A percentile compares a stretch with the other conserved stretches of the same genome.
These are phyloP conservation scores for Candida awuae DNA, from an alignment of 805 yeast genomes.

Conservation along the genomic window DNA sequence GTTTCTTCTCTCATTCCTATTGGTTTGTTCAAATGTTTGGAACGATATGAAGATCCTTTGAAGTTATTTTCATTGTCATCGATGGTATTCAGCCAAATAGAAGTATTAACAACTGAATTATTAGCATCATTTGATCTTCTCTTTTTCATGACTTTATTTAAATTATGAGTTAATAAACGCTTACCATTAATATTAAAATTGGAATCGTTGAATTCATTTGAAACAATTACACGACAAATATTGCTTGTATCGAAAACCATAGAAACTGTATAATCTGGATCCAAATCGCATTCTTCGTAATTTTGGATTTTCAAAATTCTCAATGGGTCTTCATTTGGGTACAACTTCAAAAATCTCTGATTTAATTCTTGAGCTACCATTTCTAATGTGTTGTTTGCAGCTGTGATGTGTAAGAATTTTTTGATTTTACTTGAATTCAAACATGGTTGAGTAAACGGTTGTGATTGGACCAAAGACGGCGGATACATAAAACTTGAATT, in stretches of 20 bases:
- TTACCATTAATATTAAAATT: conserved; percentile 13
- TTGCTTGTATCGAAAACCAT: conserved; percentile 53
- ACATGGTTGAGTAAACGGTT: background rate
- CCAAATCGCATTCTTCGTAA: conserved; percentile 60
- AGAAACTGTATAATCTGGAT: conserved; percentile 61
- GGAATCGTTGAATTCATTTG: conserved; percentile 28
- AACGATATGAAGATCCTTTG: background rate
- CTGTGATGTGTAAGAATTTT: conserved; percentile 60
- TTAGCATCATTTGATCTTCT: conserved; percentile 22
- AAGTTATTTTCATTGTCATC: background rate
- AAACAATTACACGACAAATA: conserved; percentile 38
- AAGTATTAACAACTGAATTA: conserved; percentile 4
- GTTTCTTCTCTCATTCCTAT: conserved; percentile 5
- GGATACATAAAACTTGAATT: conserved; percentile 7
- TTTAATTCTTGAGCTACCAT: conserved; percentile 47
- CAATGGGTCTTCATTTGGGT: conserved; percentile 53
- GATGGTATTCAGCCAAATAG: conserved; percentile 18
- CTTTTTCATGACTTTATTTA: conserved; percentile 27
- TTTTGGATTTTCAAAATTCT: conserved; percentile 61
- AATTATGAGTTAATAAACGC: conserved; percentile 19
- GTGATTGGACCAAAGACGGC: conserved; percentile 12
- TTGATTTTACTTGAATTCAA: conserved; percentile 11
- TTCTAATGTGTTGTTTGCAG: conserved; percentile 37
- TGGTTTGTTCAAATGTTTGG: conserved; percentile 8
- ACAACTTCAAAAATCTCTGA: conserved; percentile 50